Percentiles rank a stretch among this genome's conserved stretches.
These are phyloP conservation scores for Moniliella sp. DNA, from an alignment of 1,284 basidiomycete species.

Conservation along the genomic window DNA sequence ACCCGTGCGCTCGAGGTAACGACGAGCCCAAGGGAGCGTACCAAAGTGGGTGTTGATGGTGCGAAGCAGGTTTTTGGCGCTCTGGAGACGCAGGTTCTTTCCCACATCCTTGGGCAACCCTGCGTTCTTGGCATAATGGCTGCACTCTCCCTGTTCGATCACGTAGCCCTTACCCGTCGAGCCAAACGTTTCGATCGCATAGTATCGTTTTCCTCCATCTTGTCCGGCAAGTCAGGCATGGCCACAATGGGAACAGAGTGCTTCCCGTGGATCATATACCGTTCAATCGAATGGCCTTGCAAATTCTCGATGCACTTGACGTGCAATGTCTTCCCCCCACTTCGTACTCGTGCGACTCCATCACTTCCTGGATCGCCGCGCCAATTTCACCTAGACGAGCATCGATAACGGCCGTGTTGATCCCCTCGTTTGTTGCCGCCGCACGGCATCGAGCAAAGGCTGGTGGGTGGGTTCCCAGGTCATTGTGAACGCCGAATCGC, in stretches of 20 bases:
- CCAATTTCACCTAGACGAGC: conserved; percentile 79
- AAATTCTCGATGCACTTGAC: conserved; percentile 32
- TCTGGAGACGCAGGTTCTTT: conserved; percentile 37
- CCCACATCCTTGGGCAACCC: conserved; percentile 46
- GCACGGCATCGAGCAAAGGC: conserved; percentile 67
- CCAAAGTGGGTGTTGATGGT: conserved; percentile 84
- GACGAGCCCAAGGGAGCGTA: conserved; percentile 77
- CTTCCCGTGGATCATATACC: conserved; percentile 34
- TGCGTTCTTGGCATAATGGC: conserved; percentile 56
- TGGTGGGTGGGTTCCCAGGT: conserved; percentile 72
- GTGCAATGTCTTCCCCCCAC: conserved; percentile 58
- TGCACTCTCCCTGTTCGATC: conserved; percentile 68
- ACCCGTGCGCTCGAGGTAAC: conserved; percentile 65
- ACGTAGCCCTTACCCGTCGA: conserved; percentile 78
- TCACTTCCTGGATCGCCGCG: conserved; percentile 81
- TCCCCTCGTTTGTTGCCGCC: conserved; percentile 84
- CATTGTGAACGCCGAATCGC: conserved; percentile 87
- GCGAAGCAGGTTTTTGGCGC: conserved; percentile 63
- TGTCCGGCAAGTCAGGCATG: conserved; percentile 59
- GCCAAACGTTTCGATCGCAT: conserved; percentile 96
- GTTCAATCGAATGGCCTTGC: conserved; percentile 30
- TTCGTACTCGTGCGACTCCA: conserved; percentile 96
- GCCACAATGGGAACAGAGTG: conserved; percentile 70
- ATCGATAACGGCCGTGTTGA: conserved; percentile 59
- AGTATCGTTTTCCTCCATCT: conserved; percentile 99